Percentiles rank a stretch among this genome's conserved stretches.
Evolutionary conservation across 495 filamentous ascomycete genomes (phyloP).

Genomic region (Clohesyomyces aquaticus): DNA sequence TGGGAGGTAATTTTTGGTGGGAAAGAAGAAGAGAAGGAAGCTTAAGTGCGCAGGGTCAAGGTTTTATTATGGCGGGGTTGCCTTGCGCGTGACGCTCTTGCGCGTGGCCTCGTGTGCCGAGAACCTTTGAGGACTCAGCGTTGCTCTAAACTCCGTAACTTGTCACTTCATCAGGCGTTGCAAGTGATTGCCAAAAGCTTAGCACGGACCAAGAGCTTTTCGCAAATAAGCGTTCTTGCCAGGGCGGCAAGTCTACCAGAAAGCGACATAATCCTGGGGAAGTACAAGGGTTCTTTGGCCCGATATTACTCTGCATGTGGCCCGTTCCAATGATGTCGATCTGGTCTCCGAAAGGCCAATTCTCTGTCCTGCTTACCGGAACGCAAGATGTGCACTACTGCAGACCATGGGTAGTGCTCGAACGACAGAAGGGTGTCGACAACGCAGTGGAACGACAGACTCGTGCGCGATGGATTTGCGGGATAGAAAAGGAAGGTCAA

Average conservation of each 20-base stretch:
- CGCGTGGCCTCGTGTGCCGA: constrained; percentile 27
- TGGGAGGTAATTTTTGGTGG: background rate
- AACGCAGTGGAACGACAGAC: constrained; percentile 15
- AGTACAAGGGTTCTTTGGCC: constrained; percentile 11
- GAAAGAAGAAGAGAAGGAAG: constrained; percentile 5
- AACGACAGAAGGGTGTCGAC: background rate
- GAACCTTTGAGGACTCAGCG: constrained; percentile 13
- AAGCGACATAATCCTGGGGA: constrained; percentile 17
- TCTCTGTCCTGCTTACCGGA: background rate
- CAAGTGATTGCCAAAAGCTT: background rate
- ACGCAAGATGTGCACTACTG: background rate
- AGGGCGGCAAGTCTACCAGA: background rate
- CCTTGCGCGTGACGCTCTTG: constrained; percentile 15
- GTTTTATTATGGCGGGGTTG: constrained; percentile 9
- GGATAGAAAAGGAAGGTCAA: background rate
- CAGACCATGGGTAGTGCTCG: background rate
- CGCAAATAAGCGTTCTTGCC: constrained; percentile 25
- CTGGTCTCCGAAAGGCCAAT: background rate
- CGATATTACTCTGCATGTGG: constrained; percentile 19
- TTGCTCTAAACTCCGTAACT: background rate
- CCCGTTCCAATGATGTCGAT: constrained; percentile 4
- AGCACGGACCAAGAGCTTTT: background rate
- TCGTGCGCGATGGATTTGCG: background rate
- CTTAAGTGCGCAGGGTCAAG: background rate
- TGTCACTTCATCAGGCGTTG: background rate